A percentile compares a stretch with the other conserved stretches of the same genome.
phyloP scores from a whole-genome alignment of 2,329 filamentous ascomycete species.

The Colletotrichum spaethianum region DNA sequence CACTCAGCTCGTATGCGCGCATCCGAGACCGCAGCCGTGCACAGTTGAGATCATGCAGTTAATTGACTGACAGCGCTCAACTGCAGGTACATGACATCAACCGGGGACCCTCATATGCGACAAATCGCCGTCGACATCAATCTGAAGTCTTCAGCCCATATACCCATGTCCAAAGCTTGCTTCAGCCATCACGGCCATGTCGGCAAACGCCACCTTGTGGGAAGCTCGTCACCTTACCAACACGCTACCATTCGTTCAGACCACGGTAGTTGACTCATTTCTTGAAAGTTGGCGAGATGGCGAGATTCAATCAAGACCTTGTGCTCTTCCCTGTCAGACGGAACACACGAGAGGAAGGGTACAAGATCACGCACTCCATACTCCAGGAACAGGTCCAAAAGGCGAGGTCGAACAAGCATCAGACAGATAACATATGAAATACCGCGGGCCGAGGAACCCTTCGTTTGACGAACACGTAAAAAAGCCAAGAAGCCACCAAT shows the following conservation, averaged over 20 bases:
- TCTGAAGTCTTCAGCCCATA: neutral
- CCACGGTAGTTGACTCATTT: neutral
- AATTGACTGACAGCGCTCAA: neutral
- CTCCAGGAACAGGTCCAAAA: constrained; percentile 1
- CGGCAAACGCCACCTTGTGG: neutral
- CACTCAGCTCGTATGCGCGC: constrained; percentile 19
- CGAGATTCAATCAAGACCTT: neutral
- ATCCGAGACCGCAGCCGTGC: constrained; percentile 23
- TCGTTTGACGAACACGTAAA: constrained; percentile 3
- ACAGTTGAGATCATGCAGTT: constrained; percentile 24
- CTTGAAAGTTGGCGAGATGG: neutral
- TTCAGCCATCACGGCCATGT: neutral
- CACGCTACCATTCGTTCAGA: neutral
- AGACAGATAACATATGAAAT: neutral
- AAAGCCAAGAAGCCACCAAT: constrained; percentile 17
- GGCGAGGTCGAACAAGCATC: neutral
- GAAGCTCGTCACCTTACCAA: neutral
- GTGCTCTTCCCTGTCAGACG: neutral
- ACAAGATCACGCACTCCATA: neutral
- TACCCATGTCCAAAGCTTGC: neutral
- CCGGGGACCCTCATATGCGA: no score
- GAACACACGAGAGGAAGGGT: neutral
- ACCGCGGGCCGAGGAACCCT: neutral
- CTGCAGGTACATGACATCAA: neutral
- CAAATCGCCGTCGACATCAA: accelerated